Evolutionary conservation across 1,284 basidiomycete genomes (phyloP), one percentile per base, ranked within the genome.

Genomic region (Microbotryum violaceum): DNA sequence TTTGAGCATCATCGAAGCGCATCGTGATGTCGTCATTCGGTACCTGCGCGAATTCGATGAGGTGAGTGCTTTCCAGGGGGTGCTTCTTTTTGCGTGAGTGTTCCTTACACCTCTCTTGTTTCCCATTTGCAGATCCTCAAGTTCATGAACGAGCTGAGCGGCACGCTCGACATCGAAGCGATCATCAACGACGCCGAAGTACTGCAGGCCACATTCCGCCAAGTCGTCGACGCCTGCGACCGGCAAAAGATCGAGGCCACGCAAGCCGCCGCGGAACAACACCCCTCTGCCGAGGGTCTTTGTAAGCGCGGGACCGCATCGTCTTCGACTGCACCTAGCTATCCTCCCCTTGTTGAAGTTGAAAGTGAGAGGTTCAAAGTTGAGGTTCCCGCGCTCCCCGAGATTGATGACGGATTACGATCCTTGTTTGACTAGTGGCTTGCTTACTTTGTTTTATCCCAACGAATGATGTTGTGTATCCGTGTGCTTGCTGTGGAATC

Each of bases 181-280:
- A 91, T 92, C 12, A 82, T 97, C 5, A 87, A 89, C 0, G 92
- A 96, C 76, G 91, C 91, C 10, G 91, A 97, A 77, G 90, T 96
- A 12, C 81, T 97, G 16, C 96, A 91, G 80, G 79, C 88, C 5
- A 89, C 88, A 4, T 90, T 89, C 75, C 78, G 83, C 14, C 87
- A 89, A 73, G 76, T 79, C n/a, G 62, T 70, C 49, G 64, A 62
- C 25, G 54, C 57, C 2, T 54, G 57, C 14, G 66, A 68, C 25
- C 27, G 56, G 29, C 58, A 60, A 16, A 57, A 57, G 47, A 59
- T 57, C 14, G 65, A 67, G 50, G 25, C 2, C 8, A 45, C 45
- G 9, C 45, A 25, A 25, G 37, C 20, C 18, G 44, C 27, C 7
- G 33, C 48, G 16, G 27, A 49, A 12, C 48, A 49, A 6, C 21